phyloP scores from a whole-genome alignment of 768 basidiomycete genomes.

The Lentinula guzmanii region DNA sequence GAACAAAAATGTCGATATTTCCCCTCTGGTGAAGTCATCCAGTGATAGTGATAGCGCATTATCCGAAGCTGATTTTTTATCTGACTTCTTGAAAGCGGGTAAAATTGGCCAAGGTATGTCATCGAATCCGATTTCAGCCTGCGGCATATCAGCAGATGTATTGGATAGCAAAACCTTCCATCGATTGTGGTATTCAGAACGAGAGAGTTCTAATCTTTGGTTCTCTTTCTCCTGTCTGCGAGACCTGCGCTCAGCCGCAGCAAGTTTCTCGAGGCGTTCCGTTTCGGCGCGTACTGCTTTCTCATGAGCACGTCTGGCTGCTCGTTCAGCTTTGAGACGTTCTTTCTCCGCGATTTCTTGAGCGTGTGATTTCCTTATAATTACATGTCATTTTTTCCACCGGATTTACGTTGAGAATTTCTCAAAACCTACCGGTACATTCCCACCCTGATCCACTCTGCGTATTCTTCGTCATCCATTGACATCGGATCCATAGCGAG shows the following conservation, averaged over 20 bases:
- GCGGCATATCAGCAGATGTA: conserved; percentile 14
- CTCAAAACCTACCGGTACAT: conserved; percentile 71
- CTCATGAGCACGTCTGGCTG: conserved; percentile 47
- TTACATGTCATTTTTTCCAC: conserved; percentile 6
- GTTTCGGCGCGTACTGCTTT: conserved; percentile 52
- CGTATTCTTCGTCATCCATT: conserved; percentile 86
- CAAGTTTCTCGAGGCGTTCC: conserved; percentile 39
- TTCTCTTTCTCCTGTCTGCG: conserved; percentile 43
- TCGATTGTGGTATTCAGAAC: conserved; percentile 47
- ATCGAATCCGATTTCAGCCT: conserved; percentile 31
- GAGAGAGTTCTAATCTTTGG: conserved; percentile 35
- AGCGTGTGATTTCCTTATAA: conserved; percentile 57
- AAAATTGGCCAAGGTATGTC: conserved; percentile 76
- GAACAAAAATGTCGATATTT: conserved; percentile 55
- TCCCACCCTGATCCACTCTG: conserved; percentile 78
- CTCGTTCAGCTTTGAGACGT: conserved; percentile 46
- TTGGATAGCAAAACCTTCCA: conserved; percentile 49
- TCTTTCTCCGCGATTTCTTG: conserved; percentile 60
- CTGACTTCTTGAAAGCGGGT: conserved; percentile 21
- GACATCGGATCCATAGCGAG: conserved; percentile 27
- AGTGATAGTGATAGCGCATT: conserved; percentile 15
- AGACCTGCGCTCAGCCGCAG: conserved; percentile 45
- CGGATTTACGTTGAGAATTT: conserved; percentile 1
- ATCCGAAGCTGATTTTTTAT: conserved; percentile 8
- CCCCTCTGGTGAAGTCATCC: conserved; percentile 50